phyloP scores from a whole-genome alignment of 257 asterid genomes.

The Parsonsia alboflavescens region DNA sequence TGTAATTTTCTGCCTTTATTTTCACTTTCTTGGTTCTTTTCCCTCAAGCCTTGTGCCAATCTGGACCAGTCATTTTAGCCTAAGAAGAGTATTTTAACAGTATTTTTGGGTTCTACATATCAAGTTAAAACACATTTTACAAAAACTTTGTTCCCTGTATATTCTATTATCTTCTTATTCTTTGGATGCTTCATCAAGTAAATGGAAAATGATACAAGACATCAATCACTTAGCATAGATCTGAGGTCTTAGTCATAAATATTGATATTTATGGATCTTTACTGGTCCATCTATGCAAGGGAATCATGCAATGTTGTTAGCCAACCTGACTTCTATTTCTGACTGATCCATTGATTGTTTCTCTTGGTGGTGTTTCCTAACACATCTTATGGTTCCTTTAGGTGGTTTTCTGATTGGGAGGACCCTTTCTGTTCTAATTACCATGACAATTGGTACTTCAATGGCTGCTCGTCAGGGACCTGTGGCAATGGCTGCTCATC shows the following conservation, averaged over 20 bases:
- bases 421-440: conserved; percentile 81
- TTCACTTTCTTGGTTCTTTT: too few relatives aligned
- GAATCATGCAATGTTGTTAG: neutral
- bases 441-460: conserved; percentile 81
- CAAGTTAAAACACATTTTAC: neutral
- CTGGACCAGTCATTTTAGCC: neutral
- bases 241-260: neutral
- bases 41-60: neutral
- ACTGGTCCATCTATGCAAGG: neutral
- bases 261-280: neutral
- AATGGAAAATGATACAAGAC: neutral
- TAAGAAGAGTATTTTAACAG: neutral
- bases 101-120: neutral
- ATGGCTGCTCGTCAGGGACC: conserved; percentile 99
- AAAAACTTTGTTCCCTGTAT: neutral
- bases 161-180: neutral
- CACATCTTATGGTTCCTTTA: conserved; percentile 20
- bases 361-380: neutral
- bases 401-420: conserved; percentile 95
- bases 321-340: neutral
- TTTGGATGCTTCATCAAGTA: neutral
- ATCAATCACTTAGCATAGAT: neutral
- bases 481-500: conserved; percentile 94
- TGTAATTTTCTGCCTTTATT: too few relatives aligned
- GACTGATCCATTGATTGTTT: neutral